Percentiles rank a stretch among this genome's conserved stretches.
phyloP scores from a whole-genome alignment of 2,329 filamentous ascomycete species.

The Trichoderma koningii region DNA sequence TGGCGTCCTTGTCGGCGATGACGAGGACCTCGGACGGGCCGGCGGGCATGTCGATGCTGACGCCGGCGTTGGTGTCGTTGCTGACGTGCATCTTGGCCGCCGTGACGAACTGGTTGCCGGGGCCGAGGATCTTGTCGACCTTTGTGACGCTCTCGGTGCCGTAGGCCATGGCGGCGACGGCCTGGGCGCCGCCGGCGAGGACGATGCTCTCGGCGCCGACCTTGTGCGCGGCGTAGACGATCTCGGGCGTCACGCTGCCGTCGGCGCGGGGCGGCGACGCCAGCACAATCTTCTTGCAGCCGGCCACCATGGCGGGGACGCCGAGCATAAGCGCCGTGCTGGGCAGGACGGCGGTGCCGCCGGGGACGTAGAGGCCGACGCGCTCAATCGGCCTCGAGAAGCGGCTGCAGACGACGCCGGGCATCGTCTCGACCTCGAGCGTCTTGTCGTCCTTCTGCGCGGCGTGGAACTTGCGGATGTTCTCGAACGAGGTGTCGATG shows the following conservation, averaged over 20 bases:
- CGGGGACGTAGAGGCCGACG: constrained; percentile 94
- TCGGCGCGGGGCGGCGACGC: constrained; percentile 89
- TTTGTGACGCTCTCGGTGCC: constrained; percentile 92
- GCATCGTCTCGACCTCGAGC: constrained; percentile 93
- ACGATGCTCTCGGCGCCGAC: constrained; percentile 95
- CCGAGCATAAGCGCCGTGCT: constrained; percentile 98
- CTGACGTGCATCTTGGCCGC: constrained; percentile 98
- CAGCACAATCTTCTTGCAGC: constrained; percentile 91
- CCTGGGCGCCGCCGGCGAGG: constrained; percentile 91
- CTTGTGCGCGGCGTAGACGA: constrained; percentile 97
- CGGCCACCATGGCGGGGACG: constrained; percentile 95
- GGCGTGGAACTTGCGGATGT: constrained; percentile 91
- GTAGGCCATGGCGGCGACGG: constrained; percentile 94
- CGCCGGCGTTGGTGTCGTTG: constrained; percentile 94
- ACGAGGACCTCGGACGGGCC: constrained; percentile 97
- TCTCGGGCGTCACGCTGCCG: constrained; percentile 90
- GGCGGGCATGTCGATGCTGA: constrained; percentile 97
- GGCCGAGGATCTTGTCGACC: constrained; percentile 97
- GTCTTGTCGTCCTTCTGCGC: constrained; percentile 85
- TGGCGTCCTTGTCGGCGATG: constrained; percentile 81
- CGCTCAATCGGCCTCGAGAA: constrained; percentile 91
- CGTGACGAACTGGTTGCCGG: constrained; percentile 97
- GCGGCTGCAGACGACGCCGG: constrained; percentile 89
- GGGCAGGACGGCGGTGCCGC: constrained; percentile 94
- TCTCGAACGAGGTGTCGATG: constrained; percentile 92